Conservation (phyloP, 2,329 filamentous ascomycete species). For the Furcasterigmium sp. region DNA sequence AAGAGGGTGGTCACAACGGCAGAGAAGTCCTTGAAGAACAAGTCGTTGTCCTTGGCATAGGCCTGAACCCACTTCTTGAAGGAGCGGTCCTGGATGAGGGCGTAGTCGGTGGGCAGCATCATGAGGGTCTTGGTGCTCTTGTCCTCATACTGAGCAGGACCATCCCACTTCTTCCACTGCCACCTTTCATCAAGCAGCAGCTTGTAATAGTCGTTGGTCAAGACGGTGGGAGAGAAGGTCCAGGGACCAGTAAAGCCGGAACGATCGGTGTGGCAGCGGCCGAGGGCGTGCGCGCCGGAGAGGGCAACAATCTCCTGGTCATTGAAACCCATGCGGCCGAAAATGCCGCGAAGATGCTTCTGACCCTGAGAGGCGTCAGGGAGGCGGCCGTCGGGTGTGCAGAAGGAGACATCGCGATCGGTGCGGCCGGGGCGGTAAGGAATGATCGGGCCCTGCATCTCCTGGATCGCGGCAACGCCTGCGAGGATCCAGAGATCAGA, state of each 20-base stretch:
- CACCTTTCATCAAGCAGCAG: slow-evolving; percentile 89
- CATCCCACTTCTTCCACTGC: slow-evolving; percentile 86
- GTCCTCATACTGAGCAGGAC: slow-evolving; percentile 83
- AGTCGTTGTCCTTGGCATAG: slow-evolving; percentile 86
- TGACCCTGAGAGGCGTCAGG: slow-evolving; percentile 74
- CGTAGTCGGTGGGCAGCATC: slow-evolving; percentile 95
- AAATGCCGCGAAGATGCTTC: slow-evolving; percentile 84
- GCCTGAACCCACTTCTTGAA: slow-evolving; percentile 77
- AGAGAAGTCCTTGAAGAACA: slow-evolving; percentile 91
- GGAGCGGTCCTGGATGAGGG: slow-evolving; percentile 79
- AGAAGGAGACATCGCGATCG: slow-evolving; percentile 75
- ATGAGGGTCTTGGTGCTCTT: slow-evolving; percentile 82
- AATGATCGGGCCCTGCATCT: slow-evolving; percentile 86
- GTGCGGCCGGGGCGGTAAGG: slow-evolving; percentile 82
- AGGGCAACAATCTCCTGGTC: slow-evolving; percentile 95
- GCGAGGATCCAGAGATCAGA: slow-evolving; percentile 94
- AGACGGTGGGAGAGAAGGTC: slow-evolving; percentile 84
- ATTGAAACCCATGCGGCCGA: slow-evolving; percentile 95
- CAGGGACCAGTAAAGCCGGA: slow-evolving; percentile 85
- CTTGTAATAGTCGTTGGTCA: slow-evolving; percentile 94
- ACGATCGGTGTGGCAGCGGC: slow-evolving; percentile 84
- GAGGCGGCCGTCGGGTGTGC: slow-evolving; percentile 87
- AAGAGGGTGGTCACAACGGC: slow-evolving; percentile 77
- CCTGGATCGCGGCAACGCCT: slow-evolving; percentile 82
- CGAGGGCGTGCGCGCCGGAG: slow-evolving; percentile 77